Evolutionary conservation across 805 yeast species (phyloP).

Genomic region (Ogataea paradorogensis): DNA sequence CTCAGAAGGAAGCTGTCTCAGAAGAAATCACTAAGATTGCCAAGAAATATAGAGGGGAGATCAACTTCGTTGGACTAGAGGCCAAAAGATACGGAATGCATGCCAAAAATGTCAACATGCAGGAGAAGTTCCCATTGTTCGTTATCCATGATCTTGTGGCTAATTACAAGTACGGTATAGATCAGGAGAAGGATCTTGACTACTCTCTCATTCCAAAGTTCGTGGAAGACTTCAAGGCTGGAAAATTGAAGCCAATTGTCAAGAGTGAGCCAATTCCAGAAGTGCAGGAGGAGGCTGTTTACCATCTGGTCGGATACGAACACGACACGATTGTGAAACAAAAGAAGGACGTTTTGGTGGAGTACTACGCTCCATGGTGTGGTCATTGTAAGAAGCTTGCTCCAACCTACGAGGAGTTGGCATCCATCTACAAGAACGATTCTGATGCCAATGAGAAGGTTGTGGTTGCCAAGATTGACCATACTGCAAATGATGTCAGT

Average conservation of each 20-base stretch:
- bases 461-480: conserved; percentile 82
- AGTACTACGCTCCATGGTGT: conserved; percentile 97
- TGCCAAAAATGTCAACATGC: conserved; percentile 80
- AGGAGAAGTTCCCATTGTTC: conserved; percentile 84
- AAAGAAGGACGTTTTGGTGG: conserved; percentile 72
- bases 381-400: conserved; percentile 93
- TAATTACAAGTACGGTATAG: conserved; percentile 75
- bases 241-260: conserved; percentile 65
- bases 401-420: conserved; percentile 86
- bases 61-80: conserved; percentile 87
- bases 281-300: conserved; percentile 64
- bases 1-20: conserved; percentile 57
- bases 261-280: conserved; percentile 88
- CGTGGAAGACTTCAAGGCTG: conserved; percentile 60
- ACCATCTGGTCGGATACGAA: conserved; percentile 77
- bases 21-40: conserved; percentile 60
- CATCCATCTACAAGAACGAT: conserved; percentile 57
- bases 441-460: conserved; percentile 51
- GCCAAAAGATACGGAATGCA: conserved; percentile 79
- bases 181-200: conserved; percentile 54
- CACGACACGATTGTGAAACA: conserved; percentile 67
- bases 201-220: conserved; percentile 56
- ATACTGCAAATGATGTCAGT: conserved; percentile 79
- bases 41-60: conserved; percentile 70
- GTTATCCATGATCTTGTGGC: conserved; percentile 71